These are phyloP conservation scores for Collariella sp. DNA, from an alignment of 495 filamentous ascomycete genomes.

Conservation along the genomic window DNA sequence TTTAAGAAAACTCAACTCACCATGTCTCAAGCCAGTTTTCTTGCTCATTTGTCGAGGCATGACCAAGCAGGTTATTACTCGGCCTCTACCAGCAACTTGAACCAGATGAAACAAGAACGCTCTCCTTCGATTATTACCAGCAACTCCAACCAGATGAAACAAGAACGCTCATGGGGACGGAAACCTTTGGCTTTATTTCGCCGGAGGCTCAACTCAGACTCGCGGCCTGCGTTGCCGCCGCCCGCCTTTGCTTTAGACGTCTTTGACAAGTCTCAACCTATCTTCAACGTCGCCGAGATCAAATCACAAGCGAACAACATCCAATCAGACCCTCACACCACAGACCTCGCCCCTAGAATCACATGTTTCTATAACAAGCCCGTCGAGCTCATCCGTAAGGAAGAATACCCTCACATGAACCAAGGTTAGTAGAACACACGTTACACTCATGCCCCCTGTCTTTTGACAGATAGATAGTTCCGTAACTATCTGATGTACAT, in stretches of 20 bases:
- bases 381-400: slow-evolving; percentile 35
- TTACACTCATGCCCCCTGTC: not conserved
- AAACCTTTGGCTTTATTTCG: slow-evolving; percentile 12
- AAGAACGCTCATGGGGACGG: slow-evolving; percentile 3
- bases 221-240: not conserved
- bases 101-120: not conserved
- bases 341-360: not conserved
- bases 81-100: not conserved
- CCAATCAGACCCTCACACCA: not conserved
- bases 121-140: not conserved
- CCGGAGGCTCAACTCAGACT: slow-evolving; percentile 2
- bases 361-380: slow-evolving; percentile 26
- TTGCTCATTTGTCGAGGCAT: slow-evolving; percentile 9
- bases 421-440: no score
- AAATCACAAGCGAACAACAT: no score
- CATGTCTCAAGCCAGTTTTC: slow-evolving; percentile 12
- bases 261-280: not conserved
- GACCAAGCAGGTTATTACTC: not conserved
- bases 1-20: not conserved
- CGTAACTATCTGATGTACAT: no score
- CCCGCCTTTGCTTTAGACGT: not conserved
- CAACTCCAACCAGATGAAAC: not conserved
- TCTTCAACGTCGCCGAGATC: no score
- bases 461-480: no score
- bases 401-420: slow-evolving; percentile 43